Percentiles rank a stretch among this genome's conserved stretches.
Evolutionary conservation across 1,284 basidiomycete genomes (phyloP).

Genomic region (Boletus sp.): DNA sequence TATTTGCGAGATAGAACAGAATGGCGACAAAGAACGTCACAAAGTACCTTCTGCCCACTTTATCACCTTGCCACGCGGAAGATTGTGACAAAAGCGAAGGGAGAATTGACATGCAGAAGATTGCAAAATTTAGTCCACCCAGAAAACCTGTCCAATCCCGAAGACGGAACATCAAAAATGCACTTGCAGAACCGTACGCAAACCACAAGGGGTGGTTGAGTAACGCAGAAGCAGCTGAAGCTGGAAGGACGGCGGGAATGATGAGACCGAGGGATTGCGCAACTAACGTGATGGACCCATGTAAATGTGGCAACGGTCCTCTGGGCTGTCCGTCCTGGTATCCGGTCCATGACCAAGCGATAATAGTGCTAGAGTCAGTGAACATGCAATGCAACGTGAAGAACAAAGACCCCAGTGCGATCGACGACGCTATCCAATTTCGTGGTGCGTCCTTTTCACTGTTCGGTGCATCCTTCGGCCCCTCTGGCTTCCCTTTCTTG

Average conservation of each 20-base stretch:
- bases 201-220: conserved; percentile 53
- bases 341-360: conserved; percentile 92
- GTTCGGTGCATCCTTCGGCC: conserved; percentile 4
- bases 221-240: conserved; percentile 22
- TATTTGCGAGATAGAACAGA: conserved; percentile 66
- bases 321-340: conserved; percentile 60
- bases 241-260: conserved; percentile 40
- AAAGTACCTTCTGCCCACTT: conserved; percentile 50
- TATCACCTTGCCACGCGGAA: conserved; percentile 33
- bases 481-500: conserved; percentile 10
- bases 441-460: conserved; percentile 16
- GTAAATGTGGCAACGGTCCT: conserved; percentile 75
- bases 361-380: conserved; percentile 79
- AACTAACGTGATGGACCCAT: conserved; percentile 70
- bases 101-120: conserved; percentile 67
- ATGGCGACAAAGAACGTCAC: conserved; percentile 63
- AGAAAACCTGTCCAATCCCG: conserved; percentile 75
- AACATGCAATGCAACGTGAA: conserved; percentile 80
- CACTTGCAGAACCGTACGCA: conserved; percentile 47
- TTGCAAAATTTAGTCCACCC: conserved; percentile 66
- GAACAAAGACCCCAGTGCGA: conserved; percentile 73
- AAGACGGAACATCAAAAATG: conserved; percentile 59
- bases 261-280: conserved; percentile 60
- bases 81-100: conserved; percentile 52
- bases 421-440: conserved; percentile 48